Percentiles rank a stretch among this genome's conserved stretches.
phyloP scores from a whole-genome alignment of 495 filamentous ascomycete genomes.

The Neurospora discreta region DNA sequence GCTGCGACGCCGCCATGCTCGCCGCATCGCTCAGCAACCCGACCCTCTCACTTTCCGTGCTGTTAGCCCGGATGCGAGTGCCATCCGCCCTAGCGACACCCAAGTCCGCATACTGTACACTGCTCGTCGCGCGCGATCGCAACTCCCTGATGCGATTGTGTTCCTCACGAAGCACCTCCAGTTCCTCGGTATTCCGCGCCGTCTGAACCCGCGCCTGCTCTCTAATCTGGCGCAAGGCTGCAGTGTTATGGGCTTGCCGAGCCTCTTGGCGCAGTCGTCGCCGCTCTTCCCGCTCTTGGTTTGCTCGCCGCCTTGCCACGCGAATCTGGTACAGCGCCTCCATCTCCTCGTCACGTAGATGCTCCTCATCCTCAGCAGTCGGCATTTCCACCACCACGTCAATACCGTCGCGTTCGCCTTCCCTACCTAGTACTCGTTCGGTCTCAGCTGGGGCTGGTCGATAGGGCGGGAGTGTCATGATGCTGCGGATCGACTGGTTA shows the following conservation, averaged over 20 bases:
- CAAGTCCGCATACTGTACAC: conserved; percentile 75
- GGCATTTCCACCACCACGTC: conserved; percentile 73
- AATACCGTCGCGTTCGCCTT: conserved; percentile 85
- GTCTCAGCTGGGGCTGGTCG: conserved; percentile 50
- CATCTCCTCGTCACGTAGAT: conserved; percentile 84
- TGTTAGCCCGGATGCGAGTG: conserved; percentile 70
- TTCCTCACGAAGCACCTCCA: conserved; percentile 49
- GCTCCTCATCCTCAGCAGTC: conserved; percentile 54
- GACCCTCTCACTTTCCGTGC: conserved; percentile 61
- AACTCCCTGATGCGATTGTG: conserved; percentile 52
- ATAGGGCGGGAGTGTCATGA: conserved; percentile 88
- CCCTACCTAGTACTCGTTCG: conserved; percentile 80
- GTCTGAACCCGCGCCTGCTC: conserved; percentile 28
- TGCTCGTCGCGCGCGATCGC: conserved; percentile 65
- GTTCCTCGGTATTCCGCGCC: conserved; percentile 17
- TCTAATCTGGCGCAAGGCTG: conserved; percentile 50
- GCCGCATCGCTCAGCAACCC: conserved; percentile 65
- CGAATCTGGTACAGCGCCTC: conserved; percentile 85
- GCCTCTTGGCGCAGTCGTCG: conserved; percentile 55
- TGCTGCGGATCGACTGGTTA: conserved; percentile 75
- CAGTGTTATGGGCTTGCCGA: conserved; percentile 53
- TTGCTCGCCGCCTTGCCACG: conserved; percentile 60
- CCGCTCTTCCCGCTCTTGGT: conserved; percentile 65
- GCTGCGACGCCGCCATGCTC: conserved; percentile 32
- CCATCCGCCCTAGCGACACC: conserved; percentile 86